Evolutionary conservation across 176 grass and related monocot genomes (phyloP).

Genomic region (Echinochloa phyllopogon): DNA sequence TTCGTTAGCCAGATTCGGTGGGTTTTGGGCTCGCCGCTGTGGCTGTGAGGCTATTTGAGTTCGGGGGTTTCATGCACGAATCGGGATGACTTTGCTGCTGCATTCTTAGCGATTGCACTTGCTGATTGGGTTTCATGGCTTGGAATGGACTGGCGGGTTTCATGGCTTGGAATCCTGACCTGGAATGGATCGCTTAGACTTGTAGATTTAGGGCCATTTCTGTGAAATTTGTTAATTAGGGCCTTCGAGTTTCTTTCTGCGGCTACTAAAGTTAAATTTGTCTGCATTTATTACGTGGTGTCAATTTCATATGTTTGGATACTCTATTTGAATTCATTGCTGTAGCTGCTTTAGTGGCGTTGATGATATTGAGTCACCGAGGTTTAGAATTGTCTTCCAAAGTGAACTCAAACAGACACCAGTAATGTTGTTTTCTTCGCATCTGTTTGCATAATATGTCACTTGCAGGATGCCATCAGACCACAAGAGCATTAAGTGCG

Average conservation of each 20-base stretch:
- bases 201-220: conserved; percentile 18
- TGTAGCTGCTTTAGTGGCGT: conserved; percentile 10
- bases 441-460: conserved; percentile 16
- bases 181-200: not conserved
- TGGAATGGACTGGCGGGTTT: conserved; percentile 8
- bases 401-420: conserved; percentile 3
- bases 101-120: conserved; percentile 1
- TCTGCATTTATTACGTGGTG: not conserved
- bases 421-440: not conserved
- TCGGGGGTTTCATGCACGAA: not conserved
- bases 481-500: not conserved
- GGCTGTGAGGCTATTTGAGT: not conserved
- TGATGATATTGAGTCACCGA: not conserved
- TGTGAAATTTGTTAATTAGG: not conserved
- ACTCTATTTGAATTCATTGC: not conserved
- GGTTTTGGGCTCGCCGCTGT: conserved; percentile 11
- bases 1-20: conserved; percentile 29
- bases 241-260: not conserved
- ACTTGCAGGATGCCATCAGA: conserved; percentile 17
- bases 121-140: conserved; percentile 19
- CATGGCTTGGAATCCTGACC: conserved; percentile 30
- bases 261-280: not conserved
- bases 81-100: conserved; percentile 23
- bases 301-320: not conserved
- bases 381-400: conserved; percentile 5